Conservation (phyloP, 805 yeast species). For the Phaffomyces antillensis region DNA sequence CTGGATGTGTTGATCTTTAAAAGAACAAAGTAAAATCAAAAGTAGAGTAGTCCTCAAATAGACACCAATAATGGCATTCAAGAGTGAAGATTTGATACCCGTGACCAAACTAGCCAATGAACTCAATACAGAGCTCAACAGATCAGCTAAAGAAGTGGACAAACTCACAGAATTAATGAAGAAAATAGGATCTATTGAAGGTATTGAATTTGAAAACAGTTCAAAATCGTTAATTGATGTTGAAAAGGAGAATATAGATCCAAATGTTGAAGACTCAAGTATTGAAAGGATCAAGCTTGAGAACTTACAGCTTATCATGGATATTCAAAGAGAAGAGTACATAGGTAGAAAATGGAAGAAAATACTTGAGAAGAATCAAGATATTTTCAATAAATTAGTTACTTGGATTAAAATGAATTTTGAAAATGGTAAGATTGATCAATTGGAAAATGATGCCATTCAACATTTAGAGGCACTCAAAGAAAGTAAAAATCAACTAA, state of each 20-base stretch:
- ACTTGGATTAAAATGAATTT: conserved; percentile 6
- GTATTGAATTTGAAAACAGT: conserved; percentile 11
- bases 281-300: conserved; percentile 18
- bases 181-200: conserved; percentile 9
- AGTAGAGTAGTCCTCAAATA: too few species aligned
- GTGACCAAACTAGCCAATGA: conserved; percentile 11
- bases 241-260: neutral
- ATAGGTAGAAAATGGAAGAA: conserved; percentile 21
- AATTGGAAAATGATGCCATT: neutral
- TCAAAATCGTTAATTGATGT: neutral
- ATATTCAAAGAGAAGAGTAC: conserved; percentile 29
- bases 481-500: neutral
- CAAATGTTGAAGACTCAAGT: conserved; percentile 3
- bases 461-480: neutral
- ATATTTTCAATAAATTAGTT: conserved; percentile 16
- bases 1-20: too few species aligned
- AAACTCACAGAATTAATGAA: conserved; percentile 14
- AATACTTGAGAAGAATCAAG: conserved; percentile 23
- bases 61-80: neutral
- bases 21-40: too few species aligned
- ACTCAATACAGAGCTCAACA: conserved; percentile 7
- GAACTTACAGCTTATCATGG: conserved; percentile 22
- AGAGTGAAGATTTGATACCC: conserved; percentile 16
- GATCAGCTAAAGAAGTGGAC: conserved; percentile 10
- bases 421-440: neutral